These are phyloP conservation scores for Candolleomyces eurysporus DNA, from an alignment of 768 basidiomycete genomes.

Conservation along the genomic window DNA sequence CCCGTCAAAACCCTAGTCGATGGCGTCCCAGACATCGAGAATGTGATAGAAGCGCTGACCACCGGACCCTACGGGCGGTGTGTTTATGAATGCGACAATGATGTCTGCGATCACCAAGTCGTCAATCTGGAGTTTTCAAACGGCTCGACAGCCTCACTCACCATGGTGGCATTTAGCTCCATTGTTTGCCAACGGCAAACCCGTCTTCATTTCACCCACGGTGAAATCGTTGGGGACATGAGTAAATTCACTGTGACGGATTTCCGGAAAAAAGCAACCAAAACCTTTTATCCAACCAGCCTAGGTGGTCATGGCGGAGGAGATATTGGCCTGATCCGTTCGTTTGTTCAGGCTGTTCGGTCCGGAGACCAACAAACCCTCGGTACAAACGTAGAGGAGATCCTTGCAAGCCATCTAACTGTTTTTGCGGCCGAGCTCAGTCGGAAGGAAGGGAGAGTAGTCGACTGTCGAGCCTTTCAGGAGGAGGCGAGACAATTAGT, in stretches of 20 bases:
- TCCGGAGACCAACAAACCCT: conserved; percentile 60
- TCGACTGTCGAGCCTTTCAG: conserved; percentile 71
- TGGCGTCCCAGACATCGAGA: conserved; percentile 85
- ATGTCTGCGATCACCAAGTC: conserved; percentile 90
- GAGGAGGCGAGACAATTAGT: conserved; percentile 23
- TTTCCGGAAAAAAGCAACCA: conserved; percentile 57
- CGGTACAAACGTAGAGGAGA: conserved; percentile 65
- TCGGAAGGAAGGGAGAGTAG: conserved; percentile 62
- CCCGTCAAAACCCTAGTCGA: conserved; percentile 71
- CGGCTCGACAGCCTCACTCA: conserved; percentile 81
- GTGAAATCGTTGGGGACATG: conserved; percentile 91
- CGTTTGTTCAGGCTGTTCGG: conserved; percentile 76
- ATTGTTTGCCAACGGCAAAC: conserved; percentile 81
- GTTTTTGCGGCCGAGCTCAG: conserved; percentile 89
- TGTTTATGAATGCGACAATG: conserved; percentile 82
- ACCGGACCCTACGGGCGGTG: conserved; percentile 76
- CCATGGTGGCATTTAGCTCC: conserved; percentile 86
- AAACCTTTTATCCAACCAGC: conserved; percentile 42
- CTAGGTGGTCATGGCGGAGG: conserved; percentile 84
- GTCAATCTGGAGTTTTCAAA: conserved; percentile 86
- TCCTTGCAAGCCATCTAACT: conserved; percentile 75
- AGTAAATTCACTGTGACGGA: conserved; percentile 69
- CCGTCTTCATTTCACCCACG: conserved; percentile 80
- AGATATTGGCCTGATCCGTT: conserved; percentile 69
- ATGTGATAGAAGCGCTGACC: conserved; percentile 68